Evolutionary conservation across 768 basidiomycete genomes (phyloP).

Genomic region (Xerocomellus amylosporus): DNA sequence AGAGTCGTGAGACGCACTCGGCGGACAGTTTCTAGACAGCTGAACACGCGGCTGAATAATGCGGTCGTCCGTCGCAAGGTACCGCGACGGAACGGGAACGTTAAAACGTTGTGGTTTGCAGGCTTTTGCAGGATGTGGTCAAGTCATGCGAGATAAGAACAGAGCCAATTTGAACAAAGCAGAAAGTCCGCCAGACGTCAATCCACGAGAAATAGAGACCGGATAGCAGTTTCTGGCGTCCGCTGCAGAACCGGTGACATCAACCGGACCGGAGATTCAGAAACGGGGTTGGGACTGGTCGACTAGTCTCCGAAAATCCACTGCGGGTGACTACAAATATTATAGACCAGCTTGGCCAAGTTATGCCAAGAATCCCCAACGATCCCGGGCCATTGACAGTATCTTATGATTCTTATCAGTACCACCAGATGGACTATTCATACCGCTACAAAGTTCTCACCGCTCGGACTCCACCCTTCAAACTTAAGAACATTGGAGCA

Average conservation of each 20-base stretch:
- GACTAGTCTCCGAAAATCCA: too few relatives aligned
- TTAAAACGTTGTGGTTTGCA: neutral
- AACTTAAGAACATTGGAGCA: neutral
- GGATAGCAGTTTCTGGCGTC: neutral
- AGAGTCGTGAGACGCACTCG: neutral
- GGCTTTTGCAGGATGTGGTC: neutral
- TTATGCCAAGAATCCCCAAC: too few relatives aligned
- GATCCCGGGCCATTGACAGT: too few relatives aligned
- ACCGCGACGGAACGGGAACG: neutral
- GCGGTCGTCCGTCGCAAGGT: too few relatives aligned
- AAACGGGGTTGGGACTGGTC: neutral
- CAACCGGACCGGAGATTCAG: neutral
- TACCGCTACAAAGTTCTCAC: too few relatives aligned
- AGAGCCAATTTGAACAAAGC: neutral
- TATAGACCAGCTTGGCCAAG: too few relatives aligned
- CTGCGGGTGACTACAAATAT: too few relatives aligned
- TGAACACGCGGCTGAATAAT: neutral
- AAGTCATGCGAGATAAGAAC: conserved; percentile 2
- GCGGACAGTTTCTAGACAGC: neutral
- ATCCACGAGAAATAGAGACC: neutral
- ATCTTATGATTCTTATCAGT: too few relatives aligned
- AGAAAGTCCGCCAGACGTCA: neutral
- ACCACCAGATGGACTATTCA: too few relatives aligned
- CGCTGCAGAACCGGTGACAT: neutral
- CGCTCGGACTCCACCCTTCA: too few relatives aligned